phyloP scores from a whole-genome alignment of 1,284 basidiomycete species.

The Cryptococcus sp. region DNA sequence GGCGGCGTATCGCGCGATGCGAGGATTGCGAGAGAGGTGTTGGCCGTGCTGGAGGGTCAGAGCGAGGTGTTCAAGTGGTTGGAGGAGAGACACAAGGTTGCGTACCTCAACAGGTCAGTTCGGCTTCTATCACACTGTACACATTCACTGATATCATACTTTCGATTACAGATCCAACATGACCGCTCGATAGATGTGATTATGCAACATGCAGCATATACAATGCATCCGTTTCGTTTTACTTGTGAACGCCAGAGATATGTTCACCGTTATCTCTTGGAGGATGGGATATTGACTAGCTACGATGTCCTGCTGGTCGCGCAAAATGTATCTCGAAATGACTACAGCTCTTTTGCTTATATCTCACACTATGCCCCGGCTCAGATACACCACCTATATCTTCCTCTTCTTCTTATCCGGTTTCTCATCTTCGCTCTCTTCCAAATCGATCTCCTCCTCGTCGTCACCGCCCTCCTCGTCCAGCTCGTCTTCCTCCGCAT shows the following conservation, averaged over 20 bases:
- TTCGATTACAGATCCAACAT: conserved; percentile 24
- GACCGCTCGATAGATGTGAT: conserved; percentile 14
- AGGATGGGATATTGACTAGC: background rate
- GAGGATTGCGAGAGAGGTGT: conserved; percentile 71
- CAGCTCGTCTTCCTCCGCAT: conserved; percentile 39
- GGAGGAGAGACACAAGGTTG: conserved; percentile 66
- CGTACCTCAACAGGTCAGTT: conserved; percentile 77
- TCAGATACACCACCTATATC: conserved; percentile 2
- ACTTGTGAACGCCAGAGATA: too few relatives aligned
- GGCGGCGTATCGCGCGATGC: conserved; percentile 63
- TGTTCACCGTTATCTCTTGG: background rate
- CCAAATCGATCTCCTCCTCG: conserved; percentile 50
- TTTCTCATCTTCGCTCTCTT: conserved; percentile 40
- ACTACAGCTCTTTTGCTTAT: too few relatives aligned
- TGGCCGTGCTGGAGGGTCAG: conserved; percentile 65
- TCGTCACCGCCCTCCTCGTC: conserved; percentile 44
- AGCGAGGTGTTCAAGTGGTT: conserved; percentile 63
- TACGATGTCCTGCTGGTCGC: background rate
- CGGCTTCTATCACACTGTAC: too few relatives aligned
- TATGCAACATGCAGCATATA: conserved; percentile 1
- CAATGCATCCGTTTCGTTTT: too few relatives aligned
- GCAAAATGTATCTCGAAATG: too few relatives aligned
- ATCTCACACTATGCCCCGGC: background rate
- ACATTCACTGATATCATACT: background rate
- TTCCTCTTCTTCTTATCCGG: conserved; percentile 42